These are phyloP conservation scores for Cyclotella sp. DNA, from an alignment of 108 stramenopile species.

Conservation along the genomic window DNA sequence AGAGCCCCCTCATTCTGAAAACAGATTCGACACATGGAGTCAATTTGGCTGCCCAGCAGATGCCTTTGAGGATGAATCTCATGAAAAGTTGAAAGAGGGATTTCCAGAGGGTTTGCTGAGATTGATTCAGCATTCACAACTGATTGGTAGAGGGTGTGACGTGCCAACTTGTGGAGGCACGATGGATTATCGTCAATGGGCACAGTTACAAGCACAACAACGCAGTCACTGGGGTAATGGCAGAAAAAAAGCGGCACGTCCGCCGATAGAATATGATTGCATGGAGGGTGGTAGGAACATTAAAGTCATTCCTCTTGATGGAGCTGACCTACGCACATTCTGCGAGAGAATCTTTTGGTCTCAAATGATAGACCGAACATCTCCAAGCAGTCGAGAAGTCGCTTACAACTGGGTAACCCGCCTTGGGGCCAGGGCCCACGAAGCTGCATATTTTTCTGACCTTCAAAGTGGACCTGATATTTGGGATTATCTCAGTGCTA, in stretches of 20 bases:
- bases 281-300: background rate
- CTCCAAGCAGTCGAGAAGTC: background rate
- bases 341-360: background rate
- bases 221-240: background rate
- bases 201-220: background rate
- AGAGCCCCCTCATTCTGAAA: background rate
- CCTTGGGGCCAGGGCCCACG: background rate
- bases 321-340: background rate
- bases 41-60: conserved; percentile 28
- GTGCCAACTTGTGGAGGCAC: conserved; percentile 29
- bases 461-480: background rate
- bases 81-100: background rate
- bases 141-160: conserved; percentile 19
- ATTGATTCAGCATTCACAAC: conserved; percentile 28
- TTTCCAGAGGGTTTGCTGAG: conserved; percentile 23
- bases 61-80: conserved; percentile 17
- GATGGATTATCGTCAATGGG: conserved; percentile 17
- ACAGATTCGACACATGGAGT: background rate
- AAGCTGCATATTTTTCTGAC: background rate
- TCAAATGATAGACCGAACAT: background rate
- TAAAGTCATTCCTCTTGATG: background rate
- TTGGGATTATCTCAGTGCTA: background rate
- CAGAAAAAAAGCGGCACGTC: background rate
- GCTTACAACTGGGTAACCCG: background rate
- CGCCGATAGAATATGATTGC: background rate